phyloP scores from a whole-genome alignment of 2,329 filamentous ascomycete species.

The Chaetomiaceae sp. region DNA sequence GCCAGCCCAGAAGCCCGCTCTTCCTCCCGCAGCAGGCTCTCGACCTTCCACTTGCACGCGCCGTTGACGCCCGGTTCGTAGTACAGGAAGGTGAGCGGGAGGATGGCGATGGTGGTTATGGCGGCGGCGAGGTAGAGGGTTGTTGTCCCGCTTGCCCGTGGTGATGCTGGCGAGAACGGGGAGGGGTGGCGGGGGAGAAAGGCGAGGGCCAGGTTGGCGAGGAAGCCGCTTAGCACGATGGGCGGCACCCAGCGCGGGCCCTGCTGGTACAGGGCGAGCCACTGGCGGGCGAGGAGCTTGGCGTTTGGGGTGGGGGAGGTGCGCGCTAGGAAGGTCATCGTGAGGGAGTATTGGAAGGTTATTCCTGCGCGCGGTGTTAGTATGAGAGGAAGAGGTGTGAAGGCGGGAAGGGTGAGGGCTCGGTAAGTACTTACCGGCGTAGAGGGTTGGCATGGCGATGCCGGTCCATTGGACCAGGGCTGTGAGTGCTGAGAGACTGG shows the following conservation, averaged over 20 bases:
- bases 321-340: conserved; percentile 4
- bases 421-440: conserved; percentile 13
- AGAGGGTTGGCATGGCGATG: conserved; percentile 15
- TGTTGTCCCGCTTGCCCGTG: too few relatives aligned
- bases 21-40: conserved; percentile 6
- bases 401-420: not conserved
- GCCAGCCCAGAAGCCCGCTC: too few relatives aligned
- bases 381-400: not conserved
- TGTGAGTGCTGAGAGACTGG: not conserved
- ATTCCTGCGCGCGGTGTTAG: conserved; percentile 10
- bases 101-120: not conserved
- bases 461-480: conserved; percentile 14
- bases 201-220: conserved; percentile 16
- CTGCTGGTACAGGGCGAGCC: conserved; percentile 18
- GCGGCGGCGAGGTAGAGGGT: conserved; percentile 4
- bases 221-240: not conserved
- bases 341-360: conserved; percentile 17
- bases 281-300: conserved; percentile 16
- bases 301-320: conserved; percentile 4
- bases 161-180: not conserved
- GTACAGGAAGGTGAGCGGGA: conserved; percentile 16
- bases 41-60: conserved; percentile 21
- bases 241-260: conserved; percentile 18
- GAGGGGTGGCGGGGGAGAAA: not conserved
- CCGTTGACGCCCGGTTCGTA: conserved; percentile 22